Base-by-base conservation (phyloP, 106 monocot genomes). In the Gastrodia elata region DNA sequence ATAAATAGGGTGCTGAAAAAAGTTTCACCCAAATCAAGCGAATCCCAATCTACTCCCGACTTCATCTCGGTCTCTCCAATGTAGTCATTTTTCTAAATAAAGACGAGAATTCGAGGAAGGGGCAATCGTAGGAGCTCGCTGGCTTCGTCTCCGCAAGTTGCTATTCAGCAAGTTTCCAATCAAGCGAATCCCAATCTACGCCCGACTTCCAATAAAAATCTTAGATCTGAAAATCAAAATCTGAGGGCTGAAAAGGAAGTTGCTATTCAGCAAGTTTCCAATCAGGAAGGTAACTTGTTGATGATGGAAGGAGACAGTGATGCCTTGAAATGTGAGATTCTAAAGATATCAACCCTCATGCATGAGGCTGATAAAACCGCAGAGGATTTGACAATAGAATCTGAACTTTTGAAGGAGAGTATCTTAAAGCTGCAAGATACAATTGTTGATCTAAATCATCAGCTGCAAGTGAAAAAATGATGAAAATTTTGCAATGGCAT, bases 391-490 rank as follows among this genome's bases (percentile, higher is more conserved):
- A 77, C 24, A 71, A 35, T 16, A 27, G 72, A 68, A 10, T 75
- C 35, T 16, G 71, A 68, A 68, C 26, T 67, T 6, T 28, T 82
- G 42, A 77, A 81, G 75, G 80, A 77, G 74, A 68, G 79, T 13
- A 76, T 77, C 57, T 59, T 22, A 28, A 77, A 82, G 35, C 39
- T 84, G 43, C 40, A 39, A 30, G 68, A 70, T 37, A 73, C 37
- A 26, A 81, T 70, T 36, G 49, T 43, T 49, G 79, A 73, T 73
- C 26, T 91, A 68, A 78, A 79, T 33, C 61, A 78, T 36, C 67
- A 82, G 61, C 58, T 87, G 71, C 38, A 75, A 71, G 68, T 74
- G 27, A 85, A 79, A n/a, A 73, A 61, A 68, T 71, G 81, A 77
- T 27, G 73, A 81, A 73, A 73, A 69, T 30, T 34, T 28, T 34